Evolutionary conservation across 306 rosid genomes (phyloP), one percentile per base, ranked within the genome.

Genomic region (Acacia acuminata): DNA sequence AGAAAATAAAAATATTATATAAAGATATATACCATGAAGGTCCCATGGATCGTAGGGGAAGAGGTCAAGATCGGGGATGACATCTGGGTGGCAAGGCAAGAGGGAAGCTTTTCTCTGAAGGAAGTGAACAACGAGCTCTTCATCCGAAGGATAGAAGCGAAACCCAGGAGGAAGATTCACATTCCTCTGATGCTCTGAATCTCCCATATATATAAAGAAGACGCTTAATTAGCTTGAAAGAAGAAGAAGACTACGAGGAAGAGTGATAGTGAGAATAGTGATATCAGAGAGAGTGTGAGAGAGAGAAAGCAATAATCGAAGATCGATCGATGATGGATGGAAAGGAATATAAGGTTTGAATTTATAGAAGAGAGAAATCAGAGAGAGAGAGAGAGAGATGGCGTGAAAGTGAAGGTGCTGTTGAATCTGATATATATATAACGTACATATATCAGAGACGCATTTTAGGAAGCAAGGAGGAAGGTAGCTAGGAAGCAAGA

Each of bases 11-110:
- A 22, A 56, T 4, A 34, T 34, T 27, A 34, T 22, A 92, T 19
- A 53, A 0, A 53, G 7, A 53, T 5, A 50, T 0, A 16, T 4
- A 56, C 98, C 98, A 48, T 89, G 71, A 42, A 94, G 93, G 9
- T 92, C 89, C 98, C 98, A 94, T 0, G 98, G 98, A 85, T 94
- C 96, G 51, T 87, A 88, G 4, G 90, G 87, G 56, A 71, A 87
- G 83, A 91, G 91, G 66, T 87, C 88, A 81, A 94, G 98, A 84
- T 94, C 98, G 73, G 98, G 98, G 80, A 94, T 92, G 91, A 92
- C 96, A 38, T 94, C 96, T 0, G 98, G 98, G 73, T 94, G 97
- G 86, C 91, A 90, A 19, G 98, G 98, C 40, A 94, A 53, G 63
- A 92, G 94, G 42, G 93, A 77, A 17, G 91, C 97, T 76, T 91